Evolutionary conservation across 108 stramenopile species (phyloP), one percentile per base, ranked within the genome.

Genomic region (Phaeodactylum tricornutum): DNA sequence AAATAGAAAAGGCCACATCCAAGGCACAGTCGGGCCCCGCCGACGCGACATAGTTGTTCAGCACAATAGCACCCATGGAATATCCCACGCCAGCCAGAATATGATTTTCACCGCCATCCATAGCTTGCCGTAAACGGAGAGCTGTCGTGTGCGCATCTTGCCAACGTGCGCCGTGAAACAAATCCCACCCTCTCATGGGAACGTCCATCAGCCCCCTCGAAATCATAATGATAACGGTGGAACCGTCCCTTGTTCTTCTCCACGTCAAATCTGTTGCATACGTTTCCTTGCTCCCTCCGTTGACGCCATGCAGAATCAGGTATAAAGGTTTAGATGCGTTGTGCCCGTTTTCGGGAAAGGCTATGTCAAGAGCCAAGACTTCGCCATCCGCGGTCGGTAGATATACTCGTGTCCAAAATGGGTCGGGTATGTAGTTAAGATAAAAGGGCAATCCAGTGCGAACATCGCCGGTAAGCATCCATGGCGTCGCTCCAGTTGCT

Each of bases 91-190:
- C 90, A 1, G 66, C 74, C 50, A 92, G 41, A 3, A 72, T 20
- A 46, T 79, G 83, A 9, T 61, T 34, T 29, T 24, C 50, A 7
- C 8, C 53, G 11, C 48, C 52, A 20, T 78, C 40, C 32, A 89
- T 38, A 1, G 68, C 79, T 32, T 37, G 55, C 32, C 68, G 78
- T 14, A 87, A 26, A 22, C 62, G 67, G 21, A 22, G 52, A 0
- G 91, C 81, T 12, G 91, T 76, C 29, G 62, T 55, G 52, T 83
- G 78, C 4, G 76, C 84, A 66, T 96, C 95, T 0, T 68, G 59
- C 1, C 70, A 82, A 8, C 95, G 64, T 0, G 92, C 95, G 8
- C 92, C 92, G 65, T 94, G 76, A 51, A 96, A 94, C 4, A 88
- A 43, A 39, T 83, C 76, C 81, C 74, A 78, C 1, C 73, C 73